Evolutionary conservation across 371 early-diverging fungal genomes (phyloP).

Genomic region (Mucor indicus): DNA sequence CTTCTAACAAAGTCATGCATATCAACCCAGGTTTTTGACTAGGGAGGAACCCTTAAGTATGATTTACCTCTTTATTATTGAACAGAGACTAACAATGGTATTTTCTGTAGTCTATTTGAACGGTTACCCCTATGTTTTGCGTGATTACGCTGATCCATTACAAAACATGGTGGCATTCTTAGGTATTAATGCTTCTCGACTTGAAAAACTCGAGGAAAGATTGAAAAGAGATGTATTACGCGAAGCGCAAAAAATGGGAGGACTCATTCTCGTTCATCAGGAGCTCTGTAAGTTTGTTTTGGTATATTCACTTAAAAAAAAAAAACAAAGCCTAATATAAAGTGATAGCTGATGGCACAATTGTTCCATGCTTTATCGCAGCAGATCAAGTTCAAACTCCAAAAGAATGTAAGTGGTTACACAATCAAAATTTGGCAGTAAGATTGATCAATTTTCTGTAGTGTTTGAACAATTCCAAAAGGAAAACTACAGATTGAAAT

Average conservation of each 20-base stretch:
- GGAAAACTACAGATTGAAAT: constrained; percentile 48
- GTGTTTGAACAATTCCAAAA: constrained; percentile 48
- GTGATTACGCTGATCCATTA: constrained; percentile 55
- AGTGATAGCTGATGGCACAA: constrained; percentile 39
- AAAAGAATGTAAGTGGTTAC: constrained; percentile 36
- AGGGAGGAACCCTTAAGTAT: constrained; percentile 68
- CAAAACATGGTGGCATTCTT: constrained; percentile 61
- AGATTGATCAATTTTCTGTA: constrained; percentile 5
- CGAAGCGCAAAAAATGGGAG: constrained; percentile 50
- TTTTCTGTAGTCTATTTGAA: constrained; percentile 46
- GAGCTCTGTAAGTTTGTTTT: constrained; percentile 44
- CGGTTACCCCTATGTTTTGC: constrained; percentile 64
- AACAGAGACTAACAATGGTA: background rate
- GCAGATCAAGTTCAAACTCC: constrained; percentile 59
- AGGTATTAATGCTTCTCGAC: constrained; percentile 59
- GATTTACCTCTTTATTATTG: background rate
- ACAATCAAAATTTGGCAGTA: background rate
- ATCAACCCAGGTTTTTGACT: constrained; percentile 56
- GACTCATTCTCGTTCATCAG: constrained; percentile 67
- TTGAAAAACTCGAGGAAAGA: constrained; percentile 68
- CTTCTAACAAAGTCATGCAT: background rate
- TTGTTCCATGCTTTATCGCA: constrained; percentile 64
- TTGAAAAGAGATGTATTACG: constrained; percentile 63
- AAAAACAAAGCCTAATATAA: background rate
- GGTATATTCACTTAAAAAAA: background rate